phyloP scores from a whole-genome alignment of 495 filamentous ascomycete genomes.

The Penicillium desertorum region DNA sequence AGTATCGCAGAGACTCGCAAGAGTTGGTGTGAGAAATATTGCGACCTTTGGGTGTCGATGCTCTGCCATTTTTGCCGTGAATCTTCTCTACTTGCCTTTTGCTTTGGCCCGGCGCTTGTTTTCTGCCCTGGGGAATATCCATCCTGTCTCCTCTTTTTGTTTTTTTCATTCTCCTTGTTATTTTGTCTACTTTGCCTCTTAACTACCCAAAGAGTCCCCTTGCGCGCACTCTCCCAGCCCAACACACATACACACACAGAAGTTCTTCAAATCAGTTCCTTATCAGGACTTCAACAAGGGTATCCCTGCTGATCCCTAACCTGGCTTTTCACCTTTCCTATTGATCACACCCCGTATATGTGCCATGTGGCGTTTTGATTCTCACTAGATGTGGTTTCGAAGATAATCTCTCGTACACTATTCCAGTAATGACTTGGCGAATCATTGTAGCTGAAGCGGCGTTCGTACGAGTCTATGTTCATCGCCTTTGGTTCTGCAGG shows the following conservation, averaged over 20 bases:
- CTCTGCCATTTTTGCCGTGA: slow-evolving; percentile 14
- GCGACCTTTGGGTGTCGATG: slow-evolving; percentile 5
- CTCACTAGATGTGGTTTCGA: slow-evolving; percentile 30
- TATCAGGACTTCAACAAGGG: slow-evolving; percentile 35
- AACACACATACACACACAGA: slow-evolving; percentile 33
- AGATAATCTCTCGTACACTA: slow-evolving; percentile 16
- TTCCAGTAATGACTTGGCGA: slow-evolving; percentile 5
- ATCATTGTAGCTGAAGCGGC: neutral
- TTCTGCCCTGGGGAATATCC: slow-evolving; percentile 15
- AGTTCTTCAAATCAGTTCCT: slow-evolving; percentile 35
- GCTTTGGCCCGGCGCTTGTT: slow-evolving; percentile 17
- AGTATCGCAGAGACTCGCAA: slow-evolving; percentile 15
- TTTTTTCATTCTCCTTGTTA: slow-evolving; percentile 34
- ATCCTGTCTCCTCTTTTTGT: slow-evolving; percentile 22
- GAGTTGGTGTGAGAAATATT: slow-evolving; percentile 11
- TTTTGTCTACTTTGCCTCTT: slow-evolving; percentile 34
- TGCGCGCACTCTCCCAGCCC: slow-evolving; percentile 36
- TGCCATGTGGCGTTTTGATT: slow-evolving; percentile 27
- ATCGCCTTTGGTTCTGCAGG: neutral
- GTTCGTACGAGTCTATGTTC: neutral
- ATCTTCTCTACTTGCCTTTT: slow-evolving; percentile 14
- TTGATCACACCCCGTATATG: slow-evolving; percentile 20
- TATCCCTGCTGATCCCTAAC: slow-evolving; percentile 26
- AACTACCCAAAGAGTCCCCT: slow-evolving; percentile 37
- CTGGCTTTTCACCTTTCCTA: slow-evolving; percentile 22